Evolutionary conservation across 2,329 filamentous ascomycete species (phyloP), one percentile per base, ranked within the genome.

Genomic region (Periconia sp.): DNA sequence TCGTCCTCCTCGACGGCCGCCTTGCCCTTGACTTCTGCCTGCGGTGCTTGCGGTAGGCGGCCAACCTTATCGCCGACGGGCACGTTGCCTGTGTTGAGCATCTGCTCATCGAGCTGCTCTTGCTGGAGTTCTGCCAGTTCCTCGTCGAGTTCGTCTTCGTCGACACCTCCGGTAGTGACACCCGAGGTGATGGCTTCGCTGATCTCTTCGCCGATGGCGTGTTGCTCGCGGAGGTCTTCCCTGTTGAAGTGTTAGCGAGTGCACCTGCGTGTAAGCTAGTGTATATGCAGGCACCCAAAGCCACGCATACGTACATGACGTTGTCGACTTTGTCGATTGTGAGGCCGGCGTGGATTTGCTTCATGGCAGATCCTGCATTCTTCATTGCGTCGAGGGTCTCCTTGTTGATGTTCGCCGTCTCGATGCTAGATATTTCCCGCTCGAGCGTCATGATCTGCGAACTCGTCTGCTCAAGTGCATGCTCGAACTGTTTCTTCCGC

Each of bases 401-500:
- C 74, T 92, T 86, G 79, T 99, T 99, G 78, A 99, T 96, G 71
- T 97, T 99, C 50, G 94, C 94, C 34, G 92, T 90, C 74, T 99
- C 94, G 77, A 99, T 97, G 47, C 89, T 87, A 71, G 94, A 94
- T 66, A 97, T 95, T 71, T 99, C 91, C 66, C 92, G 88, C 72
- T 99, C 94, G 31, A 99, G 80, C 16, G 94, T 95, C 61, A 85
- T 84, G 65, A 97, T 95, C 74, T 97, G 92, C 22, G 87, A 84
- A 46, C 84, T 81, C 1, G 92, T 97, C 74, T 96, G 92, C 57
- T 96, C 90, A 46, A 96, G 83, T 43, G 89, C 89, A 71, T 92
- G 87, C 73, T 97, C 91, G 64, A 94, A 89, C 58, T 85, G 81
- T 82, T 99, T 97, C 83, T 97, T 97, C 72, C 92, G 86, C 77